Percentiles rank a stretch among this genome's conserved stretches.
Conservation (phyloP, 2,329 filamentous ascomycete genomes). For the Aspergillus sp. region DNA sequence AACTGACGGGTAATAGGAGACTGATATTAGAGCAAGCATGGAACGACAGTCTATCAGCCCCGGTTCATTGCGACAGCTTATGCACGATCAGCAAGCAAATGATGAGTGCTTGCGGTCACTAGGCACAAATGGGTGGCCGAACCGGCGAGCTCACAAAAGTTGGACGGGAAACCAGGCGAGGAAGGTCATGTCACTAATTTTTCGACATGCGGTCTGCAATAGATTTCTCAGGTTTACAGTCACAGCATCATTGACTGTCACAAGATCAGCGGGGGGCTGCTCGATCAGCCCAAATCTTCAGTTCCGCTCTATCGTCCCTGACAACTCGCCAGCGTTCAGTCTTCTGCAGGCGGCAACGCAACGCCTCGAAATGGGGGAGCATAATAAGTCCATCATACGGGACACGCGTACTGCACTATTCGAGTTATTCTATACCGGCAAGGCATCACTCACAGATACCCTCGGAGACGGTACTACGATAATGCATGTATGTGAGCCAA, state of each 20-base stretch:
- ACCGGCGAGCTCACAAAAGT: background rate
- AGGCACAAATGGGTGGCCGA: background rate
- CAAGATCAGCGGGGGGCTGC: background rate
- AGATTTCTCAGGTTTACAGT: background rate
- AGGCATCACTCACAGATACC: background rate
- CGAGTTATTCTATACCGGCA: background rate
- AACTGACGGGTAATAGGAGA: background rate
- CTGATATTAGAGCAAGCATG: background rate
- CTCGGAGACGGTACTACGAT: background rate
- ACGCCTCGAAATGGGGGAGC: background rate
- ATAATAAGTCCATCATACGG: background rate
- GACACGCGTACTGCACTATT: background rate
- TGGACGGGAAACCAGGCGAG: background rate
- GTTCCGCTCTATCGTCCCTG: background rate
- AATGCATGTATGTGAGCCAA: background rate
- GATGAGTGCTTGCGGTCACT: background rate
- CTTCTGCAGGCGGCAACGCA: background rate
- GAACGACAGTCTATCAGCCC: background rate
- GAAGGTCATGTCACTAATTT: background rate
- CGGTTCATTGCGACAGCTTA: background rate
- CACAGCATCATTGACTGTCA: background rate
- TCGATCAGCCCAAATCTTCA: background rate
- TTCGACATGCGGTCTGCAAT: background rate
- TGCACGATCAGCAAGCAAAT: background rate
- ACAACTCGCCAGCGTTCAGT: background rate